Base-by-base conservation (phyloP, 805 yeast genomes). In the Cyberlindnera mrakii region DNA sequence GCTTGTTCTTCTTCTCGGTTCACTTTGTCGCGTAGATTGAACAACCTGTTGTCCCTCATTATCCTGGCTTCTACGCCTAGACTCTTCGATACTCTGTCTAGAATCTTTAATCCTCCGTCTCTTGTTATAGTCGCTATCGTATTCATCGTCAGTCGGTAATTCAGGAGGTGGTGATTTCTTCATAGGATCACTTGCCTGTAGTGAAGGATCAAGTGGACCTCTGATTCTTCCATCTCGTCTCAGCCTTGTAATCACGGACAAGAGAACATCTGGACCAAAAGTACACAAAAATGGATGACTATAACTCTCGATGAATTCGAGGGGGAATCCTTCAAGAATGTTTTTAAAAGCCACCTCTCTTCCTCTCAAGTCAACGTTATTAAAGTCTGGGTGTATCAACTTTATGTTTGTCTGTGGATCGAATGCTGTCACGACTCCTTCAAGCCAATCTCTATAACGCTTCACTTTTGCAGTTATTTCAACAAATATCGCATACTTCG, bases 401-500 rank as follows among this genome's bases (percentile, higher is more conserved):
- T 34, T 25, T n/a, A 40, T 27, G 6, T 11, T 30, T 3, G 33
- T 27, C 8, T n/a, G 15, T 33, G 13, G 11, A 20, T 13, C n/a
- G 33, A 2, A 14, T 4, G 15, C 14, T 7, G 38, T 23, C 16
- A 33, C 40, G 1, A 34, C n/a, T 3, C 50, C 46, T n/a, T 46
- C 52, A 14, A 52, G n/a, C 1, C 16, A 15, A 14, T 29, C 25
- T 13, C 34, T 23, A 17, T 37, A 49, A 11, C 20, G 14, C 15
- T 48, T 51, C 18, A 49, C 14, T 23, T 39, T 49, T 7, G 43
- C 17, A 11, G 41, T 30, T 15, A 45, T 35, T 16, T 34, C 39
- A 10, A 48, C 36, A 29, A 51, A 49, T 2, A 53, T 17, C 4
- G 40, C 55, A 7, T 42, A 13, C 9, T 39, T 17, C 8, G 44